These are phyloP conservation scores for Talaromyces sp. DNA, from an alignment of 2,329 filamentous ascomycete genomes.

Conservation along the genomic window DNA sequence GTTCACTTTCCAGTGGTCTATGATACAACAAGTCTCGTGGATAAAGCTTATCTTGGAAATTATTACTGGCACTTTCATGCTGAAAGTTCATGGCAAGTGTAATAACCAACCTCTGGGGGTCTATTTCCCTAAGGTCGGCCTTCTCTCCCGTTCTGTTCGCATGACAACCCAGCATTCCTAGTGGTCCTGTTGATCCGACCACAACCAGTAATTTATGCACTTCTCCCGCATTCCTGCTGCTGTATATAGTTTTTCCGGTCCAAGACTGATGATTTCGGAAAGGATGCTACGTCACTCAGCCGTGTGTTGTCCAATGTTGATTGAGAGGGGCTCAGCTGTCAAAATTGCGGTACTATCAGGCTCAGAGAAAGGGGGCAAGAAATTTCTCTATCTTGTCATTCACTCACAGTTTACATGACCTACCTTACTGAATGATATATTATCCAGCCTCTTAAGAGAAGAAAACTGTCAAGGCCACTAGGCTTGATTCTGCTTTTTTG, in stretches of 20 bases:
- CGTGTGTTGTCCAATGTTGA: neutral
- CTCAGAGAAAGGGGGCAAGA: neutral
- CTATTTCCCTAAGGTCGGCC: neutral
- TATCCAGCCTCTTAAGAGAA: neutral
- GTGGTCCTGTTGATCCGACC: neutral
- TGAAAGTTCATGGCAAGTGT: neutral
- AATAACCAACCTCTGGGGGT: neutral
- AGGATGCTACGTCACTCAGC: neutral
- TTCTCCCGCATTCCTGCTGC: neutral
- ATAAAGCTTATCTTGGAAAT: neutral
- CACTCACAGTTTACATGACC: neutral
- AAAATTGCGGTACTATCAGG: neutral
- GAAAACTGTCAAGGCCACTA: neutral
- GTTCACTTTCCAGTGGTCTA: neutral
- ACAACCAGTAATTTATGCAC: neutral
- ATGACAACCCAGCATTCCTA: neutral
- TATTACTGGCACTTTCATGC: too few relatives aligned
- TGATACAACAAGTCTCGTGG: neutral
- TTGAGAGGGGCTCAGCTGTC: neutral
- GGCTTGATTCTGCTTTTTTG: neutral
- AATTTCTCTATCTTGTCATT: neutral
- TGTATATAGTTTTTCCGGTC: neutral
- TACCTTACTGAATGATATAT: neutral
- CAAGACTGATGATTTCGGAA: neutral
- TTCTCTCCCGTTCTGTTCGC: neutral